Conservation (phyloP, 257 asterid genomes). For the Plantago major region DNA sequence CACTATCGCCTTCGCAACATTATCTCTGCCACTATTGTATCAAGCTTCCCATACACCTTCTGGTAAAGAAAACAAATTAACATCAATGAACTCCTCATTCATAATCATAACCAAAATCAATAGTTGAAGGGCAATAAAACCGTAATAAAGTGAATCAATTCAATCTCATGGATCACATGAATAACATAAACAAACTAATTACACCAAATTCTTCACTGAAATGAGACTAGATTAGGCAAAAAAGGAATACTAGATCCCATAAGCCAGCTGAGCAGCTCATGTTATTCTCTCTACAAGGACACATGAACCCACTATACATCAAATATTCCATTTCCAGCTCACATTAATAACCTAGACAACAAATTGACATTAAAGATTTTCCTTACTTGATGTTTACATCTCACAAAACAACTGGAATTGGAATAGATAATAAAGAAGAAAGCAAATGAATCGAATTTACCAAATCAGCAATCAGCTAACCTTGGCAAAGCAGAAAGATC, state of each 20-base stretch:
- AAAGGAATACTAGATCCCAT: conserved; percentile 22
- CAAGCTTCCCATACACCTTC: conserved; percentile 29
- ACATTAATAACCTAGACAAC: conserved; percentile 1
- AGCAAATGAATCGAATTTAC: background rate
- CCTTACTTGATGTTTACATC: background rate
- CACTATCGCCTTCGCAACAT: conserved; percentile 28
- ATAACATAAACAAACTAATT: background rate
- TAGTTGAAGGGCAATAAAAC: no score
- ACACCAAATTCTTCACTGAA: background rate
- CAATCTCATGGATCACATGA: background rate
- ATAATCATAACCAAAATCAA: background rate
- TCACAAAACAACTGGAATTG: background rate
- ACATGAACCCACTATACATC: conserved; percentile 5
- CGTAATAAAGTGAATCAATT: no score
- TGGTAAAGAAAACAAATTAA: conserved; percentile 26
- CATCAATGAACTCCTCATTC: conserved; percentile 11
- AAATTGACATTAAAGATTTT: background rate
- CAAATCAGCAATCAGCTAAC: conserved; percentile 20
- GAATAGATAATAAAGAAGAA: background rate
- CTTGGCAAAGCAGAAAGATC: conserved; percentile 48
- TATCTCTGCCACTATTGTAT: conserved; percentile 28
- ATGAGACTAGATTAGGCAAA: background rate
- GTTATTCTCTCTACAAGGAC: conserved; percentile 2
- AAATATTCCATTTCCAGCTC: conserved; percentile 17
- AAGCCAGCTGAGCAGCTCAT: conserved; percentile 13